Evolutionary conservation across 495 filamentous ascomycete species (phyloP), one percentile per base, ranked within the genome.

Genomic region (Thermothielavioides terrestris): DNA sequence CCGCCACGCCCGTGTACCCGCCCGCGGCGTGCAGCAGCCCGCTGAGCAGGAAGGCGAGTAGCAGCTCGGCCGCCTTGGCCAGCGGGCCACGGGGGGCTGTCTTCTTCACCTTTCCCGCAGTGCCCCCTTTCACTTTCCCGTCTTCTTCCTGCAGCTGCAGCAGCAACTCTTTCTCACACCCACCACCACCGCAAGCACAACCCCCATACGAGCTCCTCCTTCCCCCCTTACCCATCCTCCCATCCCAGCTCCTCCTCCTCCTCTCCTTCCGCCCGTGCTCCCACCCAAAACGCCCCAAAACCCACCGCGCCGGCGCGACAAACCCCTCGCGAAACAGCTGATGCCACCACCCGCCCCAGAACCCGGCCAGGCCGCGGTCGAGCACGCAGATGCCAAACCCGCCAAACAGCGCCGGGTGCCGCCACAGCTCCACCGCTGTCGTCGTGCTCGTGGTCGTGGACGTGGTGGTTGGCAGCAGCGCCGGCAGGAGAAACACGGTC

Each of bases 291-390:
- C n/a, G 12, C n/a, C 5, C 15, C 14, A 36, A 17, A 7, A 34
- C 4, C 41, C 42, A 83, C 7, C 64, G 60, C 0, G 73, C 64
- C 0, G 83, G 77, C 1, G 76, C 73, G 6, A 76, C 66, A 60
- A 95, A 91, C 0, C 74, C 84, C 30, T 78, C 73, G 3, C 87
- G 81, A 68, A 95, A 92, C 1, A 83, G 77, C 62, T 95, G 89
- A 64, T 95, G 89, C 89, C 89, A 95, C 82, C 83, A 94, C 14
- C 70, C 75, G 35, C 84, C 79, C 89, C 89, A 95, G 56, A 82
- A 79, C 25, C 88, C 88, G 7, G 76, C 70, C 1, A 95, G 66
- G 0, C 88, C 88, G 38, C 80, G 66, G 44, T 85, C 75, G 4
- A 84, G 59, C 5, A 91, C 68, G n/a, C 15, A 17, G 8, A 69